Conservation (phyloP, 352 stramenopile species). For the Globisporangium lucens region DNA sequence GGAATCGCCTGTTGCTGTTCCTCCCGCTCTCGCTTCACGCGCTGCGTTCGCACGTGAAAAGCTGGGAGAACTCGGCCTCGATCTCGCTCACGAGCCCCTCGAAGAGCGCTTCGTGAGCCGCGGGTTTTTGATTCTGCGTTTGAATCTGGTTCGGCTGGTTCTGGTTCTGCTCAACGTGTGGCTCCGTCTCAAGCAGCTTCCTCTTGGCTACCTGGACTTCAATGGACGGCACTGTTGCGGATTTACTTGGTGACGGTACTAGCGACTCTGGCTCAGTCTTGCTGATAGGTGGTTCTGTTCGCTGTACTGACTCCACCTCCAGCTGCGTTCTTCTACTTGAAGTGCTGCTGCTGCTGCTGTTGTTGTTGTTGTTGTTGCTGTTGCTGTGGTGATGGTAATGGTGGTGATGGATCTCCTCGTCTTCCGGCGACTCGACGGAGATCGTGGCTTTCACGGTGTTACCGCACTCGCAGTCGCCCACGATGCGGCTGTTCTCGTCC, state of each 20-base stretch:
- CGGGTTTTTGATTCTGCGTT: neutral
- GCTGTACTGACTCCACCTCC: neutral
- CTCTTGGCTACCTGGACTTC: constrained; percentile 13
- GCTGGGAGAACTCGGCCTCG: constrained; percentile 14
- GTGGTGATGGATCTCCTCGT: neutral
- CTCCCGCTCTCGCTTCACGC: neutral
- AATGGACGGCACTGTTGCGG: constrained; percentile 3
- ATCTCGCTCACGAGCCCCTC: constrained; percentile 19
- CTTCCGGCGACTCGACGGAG: neutral
- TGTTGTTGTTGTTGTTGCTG: neutral
- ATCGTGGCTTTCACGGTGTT: neutral
- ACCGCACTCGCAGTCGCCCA: constrained; percentile 7
- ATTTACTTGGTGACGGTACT: neutral
- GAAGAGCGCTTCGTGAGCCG: constrained; percentile 8
- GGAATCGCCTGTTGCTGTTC: neutral
- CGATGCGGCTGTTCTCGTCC: constrained; percentile 12
- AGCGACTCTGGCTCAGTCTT: neutral
- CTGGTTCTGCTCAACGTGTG: neutral
- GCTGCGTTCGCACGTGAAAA: constrained; percentile 12
- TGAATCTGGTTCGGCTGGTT: neutral
- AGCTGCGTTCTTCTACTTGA: constrained; percentile 14
- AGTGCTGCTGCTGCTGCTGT: constrained; percentile 2
- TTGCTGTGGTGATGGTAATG: neutral
- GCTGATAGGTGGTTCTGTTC: neutral
- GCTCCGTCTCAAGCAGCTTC: constrained; percentile 12